phyloP scores from a whole-genome alignment of 2,329 filamentous ascomycete genomes.

The Colletotrichum sidae region DNA sequence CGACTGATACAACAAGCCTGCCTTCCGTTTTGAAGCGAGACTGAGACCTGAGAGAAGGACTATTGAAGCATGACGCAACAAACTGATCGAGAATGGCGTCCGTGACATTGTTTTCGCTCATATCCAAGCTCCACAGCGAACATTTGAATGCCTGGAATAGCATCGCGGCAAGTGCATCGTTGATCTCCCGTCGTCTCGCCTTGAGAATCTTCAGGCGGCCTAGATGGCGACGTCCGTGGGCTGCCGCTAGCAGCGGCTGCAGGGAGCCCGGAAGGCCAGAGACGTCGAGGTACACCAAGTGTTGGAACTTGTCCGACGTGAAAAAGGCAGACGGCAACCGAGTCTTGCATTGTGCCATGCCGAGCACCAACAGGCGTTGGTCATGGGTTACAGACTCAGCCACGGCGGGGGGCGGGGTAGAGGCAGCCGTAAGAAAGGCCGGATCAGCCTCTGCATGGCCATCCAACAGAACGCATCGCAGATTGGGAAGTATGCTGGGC shows the following conservation, averaged over 20 bases:
- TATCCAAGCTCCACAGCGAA: conserved; percentile 68
- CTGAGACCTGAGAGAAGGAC: conserved; percentile 48
- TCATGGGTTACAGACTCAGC: conserved; percentile 9
- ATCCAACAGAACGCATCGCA: conserved; percentile 61
- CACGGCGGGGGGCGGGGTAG: conserved; percentile 22
- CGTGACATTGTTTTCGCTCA: conserved; percentile 63
- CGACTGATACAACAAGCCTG: conserved; percentile 49
- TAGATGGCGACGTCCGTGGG: conserved; percentile 49
- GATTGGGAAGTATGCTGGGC: conserved; percentile 53
- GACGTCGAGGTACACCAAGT: conserved; percentile 64
- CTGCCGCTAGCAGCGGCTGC: conserved; percentile 47
- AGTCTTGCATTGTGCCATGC: conserved; percentile 54
- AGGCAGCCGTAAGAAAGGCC: conserved; percentile 45
- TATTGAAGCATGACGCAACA: conserved; percentile 47
- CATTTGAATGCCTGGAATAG: conserved; percentile 49
- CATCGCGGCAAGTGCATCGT: conserved; percentile 49
- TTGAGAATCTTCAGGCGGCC: conserved; percentile 65
- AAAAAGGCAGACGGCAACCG: conserved; percentile 57
- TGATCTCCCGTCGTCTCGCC: conserved; percentile 58
- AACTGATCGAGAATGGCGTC: conserved; percentile 55
- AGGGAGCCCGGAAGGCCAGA: conserved; percentile 62
- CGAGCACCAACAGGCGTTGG: conserved; percentile 54
- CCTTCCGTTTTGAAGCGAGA: conserved; percentile 60
- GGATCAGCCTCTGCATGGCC: conserved; percentile 59
- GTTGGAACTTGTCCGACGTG: conserved; percentile 47